Evolutionary conservation across 345 rosid genomes (phyloP).

Genomic region (Salix viminalis): DNA sequence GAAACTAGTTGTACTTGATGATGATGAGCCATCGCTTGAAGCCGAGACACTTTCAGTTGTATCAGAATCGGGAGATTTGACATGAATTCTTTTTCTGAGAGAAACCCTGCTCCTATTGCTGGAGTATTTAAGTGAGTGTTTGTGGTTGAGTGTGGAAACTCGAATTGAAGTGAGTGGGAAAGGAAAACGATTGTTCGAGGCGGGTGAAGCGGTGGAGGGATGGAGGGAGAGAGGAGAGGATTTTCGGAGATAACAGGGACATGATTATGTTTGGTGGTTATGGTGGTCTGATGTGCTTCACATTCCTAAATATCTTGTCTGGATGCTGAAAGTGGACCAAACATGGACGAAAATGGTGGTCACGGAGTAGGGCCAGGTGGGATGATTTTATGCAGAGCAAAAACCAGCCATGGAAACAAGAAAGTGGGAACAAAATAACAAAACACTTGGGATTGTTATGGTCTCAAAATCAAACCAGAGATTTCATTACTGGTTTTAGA

Average conservation of each 20-base stretch:
- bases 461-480: no score
- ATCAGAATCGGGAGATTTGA: slow-evolving; percentile 32
- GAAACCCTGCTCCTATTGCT: slow-evolving; percentile 23
- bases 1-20: slow-evolving; percentile 39
- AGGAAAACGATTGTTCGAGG: not conserved
- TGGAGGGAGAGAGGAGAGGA: not conserved
- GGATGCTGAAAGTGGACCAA: no score
- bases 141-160: slow-evolving; percentile 5
- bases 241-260: not conserved
- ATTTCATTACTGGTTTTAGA: no score
- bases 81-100: slow-evolving; percentile 19
- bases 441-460: no score
- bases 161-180: slow-evolving; percentile 19
- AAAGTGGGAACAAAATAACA: no score
- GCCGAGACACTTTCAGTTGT: not conserved
- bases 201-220: not conserved
- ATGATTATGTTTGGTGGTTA: not conserved
- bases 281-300: no score
- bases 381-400: no score
- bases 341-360: no score
- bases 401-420: no score
- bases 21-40: slow-evolving; percentile 5
- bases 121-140: not conserved
- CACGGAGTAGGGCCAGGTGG: no score
- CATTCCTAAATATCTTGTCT: no score